Evolutionary conservation across 2,329 filamentous ascomycete species (phyloP).

Genomic region (Pleoardoris graminearum): DNA sequence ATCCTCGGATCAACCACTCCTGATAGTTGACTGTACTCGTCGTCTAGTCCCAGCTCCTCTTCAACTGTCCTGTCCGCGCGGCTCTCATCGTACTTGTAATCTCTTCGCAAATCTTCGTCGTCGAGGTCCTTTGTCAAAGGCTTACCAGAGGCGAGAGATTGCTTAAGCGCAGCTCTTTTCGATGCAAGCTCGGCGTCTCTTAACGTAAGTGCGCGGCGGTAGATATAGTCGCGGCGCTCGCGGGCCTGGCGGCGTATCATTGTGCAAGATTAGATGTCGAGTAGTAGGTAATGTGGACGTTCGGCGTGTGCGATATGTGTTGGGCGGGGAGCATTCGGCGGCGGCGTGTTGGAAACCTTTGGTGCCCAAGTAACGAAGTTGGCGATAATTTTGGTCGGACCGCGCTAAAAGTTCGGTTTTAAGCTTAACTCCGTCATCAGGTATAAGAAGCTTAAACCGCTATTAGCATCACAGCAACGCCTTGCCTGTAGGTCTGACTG

Average conservation of each 20-base stretch:
- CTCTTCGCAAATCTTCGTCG: constrained; percentile 79
- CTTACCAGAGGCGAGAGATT: constrained; percentile 85
- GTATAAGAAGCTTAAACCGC: no score
- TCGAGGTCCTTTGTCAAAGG: constrained; percentile 80
- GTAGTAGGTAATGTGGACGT: not conserved
- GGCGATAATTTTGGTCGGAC: no score
- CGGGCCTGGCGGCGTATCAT: constrained; percentile 52
- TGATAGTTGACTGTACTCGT: constrained; percentile 89
- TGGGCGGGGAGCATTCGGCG: no score
- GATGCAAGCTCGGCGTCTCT: constrained; percentile 86
- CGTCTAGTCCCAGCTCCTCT: constrained; percentile 75
- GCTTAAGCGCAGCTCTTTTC: constrained; percentile 84
- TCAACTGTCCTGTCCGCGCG: constrained; percentile 67
- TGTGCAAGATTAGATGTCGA: not conserved
- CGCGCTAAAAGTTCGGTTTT: no score
- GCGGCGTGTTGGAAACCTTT: no score
- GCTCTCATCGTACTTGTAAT: constrained; percentile 94
- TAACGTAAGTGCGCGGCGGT: constrained; percentile 75
- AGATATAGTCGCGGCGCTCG: constrained; percentile 80
- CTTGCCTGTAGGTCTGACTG: no score
- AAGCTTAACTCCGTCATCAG: no score
- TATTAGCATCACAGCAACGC: no score
- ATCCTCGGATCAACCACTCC: constrained; percentile 88
- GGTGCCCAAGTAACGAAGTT: no score
- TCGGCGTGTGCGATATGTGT: not conserved